Percentiles rank a stretch among this genome's conserved stretches.
phyloP scores from a whole-genome alignment of 2,329 filamentous ascomycete genomes.

The Coniochaeta sp. region DNA sequence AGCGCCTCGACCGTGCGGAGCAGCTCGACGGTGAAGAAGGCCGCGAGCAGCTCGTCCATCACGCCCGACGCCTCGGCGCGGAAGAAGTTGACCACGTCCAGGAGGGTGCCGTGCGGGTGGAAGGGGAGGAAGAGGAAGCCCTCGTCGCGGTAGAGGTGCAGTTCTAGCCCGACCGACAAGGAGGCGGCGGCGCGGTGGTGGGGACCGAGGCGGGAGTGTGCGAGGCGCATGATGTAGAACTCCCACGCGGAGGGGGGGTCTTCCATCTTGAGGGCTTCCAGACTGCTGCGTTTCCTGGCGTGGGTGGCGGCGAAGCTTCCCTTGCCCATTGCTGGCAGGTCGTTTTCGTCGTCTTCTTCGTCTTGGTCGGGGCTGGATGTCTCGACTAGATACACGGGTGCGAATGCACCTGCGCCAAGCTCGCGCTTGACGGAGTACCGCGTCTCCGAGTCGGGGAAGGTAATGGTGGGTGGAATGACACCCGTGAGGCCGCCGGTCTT shows the following conservation, averaged over 20 bases:
- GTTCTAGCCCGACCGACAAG: conserved; percentile 76
- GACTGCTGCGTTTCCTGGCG: conserved; percentile 38
- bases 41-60: conserved; percentile 85
- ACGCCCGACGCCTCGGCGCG: conserved; percentile 63
- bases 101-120: conserved; percentile 80
- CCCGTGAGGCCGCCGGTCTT: conserved; percentile 56
- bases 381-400: conserved; percentile 88
- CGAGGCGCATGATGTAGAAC: conserved; percentile 87
- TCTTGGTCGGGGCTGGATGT: conserved; percentile 45
- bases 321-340: conserved; percentile 47
- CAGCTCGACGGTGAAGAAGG: conserved; percentile 93
- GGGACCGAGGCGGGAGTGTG: conserved; percentile 67
- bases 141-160: conserved; percentile 88
- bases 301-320: conserved; percentile 49
- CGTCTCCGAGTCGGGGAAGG: conserved; percentile 57
- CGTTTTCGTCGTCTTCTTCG: conserved; percentile 37
- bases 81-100: conserved; percentile 90
- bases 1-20: conserved; percentile 84
- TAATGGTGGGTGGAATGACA: conserved; percentile 49
- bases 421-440: conserved; percentile 77
- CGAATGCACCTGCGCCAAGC: conserved; percentile 88
- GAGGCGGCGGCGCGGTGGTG: conserved; percentile 67
- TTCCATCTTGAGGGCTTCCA: conserved; percentile 95
- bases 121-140: conserved; percentile 85
- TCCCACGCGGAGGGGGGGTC: conserved; percentile 86